These are phyloP conservation scores for Ceratobasidium sp. DNA, from an alignment of 1,284 basidiomycete genomes.

Conservation along the genomic window DNA sequence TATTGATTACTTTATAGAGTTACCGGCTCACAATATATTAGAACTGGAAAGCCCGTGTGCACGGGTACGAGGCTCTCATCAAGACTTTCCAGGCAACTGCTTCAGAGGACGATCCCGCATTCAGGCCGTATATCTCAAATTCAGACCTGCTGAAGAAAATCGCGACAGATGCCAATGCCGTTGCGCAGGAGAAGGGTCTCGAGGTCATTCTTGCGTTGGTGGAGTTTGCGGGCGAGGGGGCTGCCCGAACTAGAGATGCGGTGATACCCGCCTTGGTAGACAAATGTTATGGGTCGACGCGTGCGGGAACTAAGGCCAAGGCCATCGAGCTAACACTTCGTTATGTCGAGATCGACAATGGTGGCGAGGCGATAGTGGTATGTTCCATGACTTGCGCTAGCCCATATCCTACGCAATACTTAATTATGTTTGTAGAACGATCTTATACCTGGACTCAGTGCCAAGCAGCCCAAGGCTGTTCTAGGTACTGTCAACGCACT, in stretches of 20 bases:
- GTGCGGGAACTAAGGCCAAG: conserved; percentile 91
- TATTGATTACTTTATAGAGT: background rate
- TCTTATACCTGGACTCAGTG: conserved; percentile 81
- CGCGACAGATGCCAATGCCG: conserved; percentile 90
- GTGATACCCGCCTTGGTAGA: conserved; percentile 92
- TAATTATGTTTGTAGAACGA: conserved; percentile 63
- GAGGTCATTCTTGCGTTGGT: conserved; percentile 86
- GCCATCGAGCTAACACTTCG: conserved; percentile 86
- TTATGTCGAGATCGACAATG: conserved; percentile 94
- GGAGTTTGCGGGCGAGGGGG: conserved; percentile 89
- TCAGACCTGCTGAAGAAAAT: conserved; percentile 85
- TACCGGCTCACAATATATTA: background rate
- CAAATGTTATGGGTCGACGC: conserved; percentile 91
- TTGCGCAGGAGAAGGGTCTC: conserved; percentile 97
- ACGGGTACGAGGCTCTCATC: conserved; percentile 88
- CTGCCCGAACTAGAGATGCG: conserved; percentile 76
- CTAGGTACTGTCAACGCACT: conserved; percentile 80
- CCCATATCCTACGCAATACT: background rate
- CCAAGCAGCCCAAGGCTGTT: conserved; percentile 96
- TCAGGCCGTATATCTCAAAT: conserved; percentile 84
- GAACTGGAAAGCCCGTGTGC: conserved; percentile 98
- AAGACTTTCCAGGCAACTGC: conserved; percentile 86
- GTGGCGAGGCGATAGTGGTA: conserved; percentile 86
- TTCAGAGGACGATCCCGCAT: conserved; percentile 92
- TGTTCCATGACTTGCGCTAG: conserved; percentile 51